These are phyloP conservation scores for Pseudogymnoascus sp. DNA, from an alignment of 2,329 filamentous ascomycete species.

Conservation along the genomic window DNA sequence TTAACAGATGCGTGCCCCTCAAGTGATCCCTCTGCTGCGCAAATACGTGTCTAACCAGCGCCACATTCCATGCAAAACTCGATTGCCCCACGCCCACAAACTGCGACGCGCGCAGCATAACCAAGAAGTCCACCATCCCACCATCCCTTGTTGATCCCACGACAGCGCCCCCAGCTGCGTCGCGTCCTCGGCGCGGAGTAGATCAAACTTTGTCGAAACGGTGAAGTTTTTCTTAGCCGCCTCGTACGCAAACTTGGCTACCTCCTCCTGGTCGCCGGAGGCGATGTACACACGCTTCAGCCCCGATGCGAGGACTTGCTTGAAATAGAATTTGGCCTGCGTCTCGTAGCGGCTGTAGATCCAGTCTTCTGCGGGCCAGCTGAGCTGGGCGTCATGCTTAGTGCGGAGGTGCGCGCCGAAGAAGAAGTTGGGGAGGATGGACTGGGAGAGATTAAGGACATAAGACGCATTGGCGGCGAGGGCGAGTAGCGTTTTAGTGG, in stretches of 20 bases:
- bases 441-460: slow-evolving; percentile 1
- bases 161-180: slow-evolving; percentile 4
- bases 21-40: slow-evolving; percentile 13
- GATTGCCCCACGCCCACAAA: slow-evolving; percentile 13
- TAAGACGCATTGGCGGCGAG: not conserved
- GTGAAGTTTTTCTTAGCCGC: slow-evolving; percentile 7
- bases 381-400: slow-evolving; percentile 19
- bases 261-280: slow-evolving; percentile 10
- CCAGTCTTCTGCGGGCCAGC: slow-evolving; percentile 16
- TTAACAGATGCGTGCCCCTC: slow-evolving; percentile 18
- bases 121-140: slow-evolving; percentile 15
- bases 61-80: slow-evolving; percentile 15
- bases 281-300: slow-evolving; percentile 14
- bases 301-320: slow-evolving; percentile 8
- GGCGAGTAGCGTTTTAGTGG: slow-evolving; percentile 15
- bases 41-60: slow-evolving; percentile 20
- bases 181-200: slow-evolving; percentile 7
- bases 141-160: slow-evolving; percentile 14
- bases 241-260: slow-evolving; percentile 10
- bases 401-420: slow-evolving; percentile 22
- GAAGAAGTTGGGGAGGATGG: slow-evolving; percentile 13
- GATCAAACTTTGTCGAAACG: slow-evolving; percentile 12
- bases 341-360: slow-evolving; percentile 18
- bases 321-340: slow-evolving; percentile 10
- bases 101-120: slow-evolving; percentile 11